Percentiles rank a stretch among this genome's conserved stretches.
Conservation (phyloP, 2,329 filamentous ascomycete genomes). For the Parastagonospora nodorum region DNA sequence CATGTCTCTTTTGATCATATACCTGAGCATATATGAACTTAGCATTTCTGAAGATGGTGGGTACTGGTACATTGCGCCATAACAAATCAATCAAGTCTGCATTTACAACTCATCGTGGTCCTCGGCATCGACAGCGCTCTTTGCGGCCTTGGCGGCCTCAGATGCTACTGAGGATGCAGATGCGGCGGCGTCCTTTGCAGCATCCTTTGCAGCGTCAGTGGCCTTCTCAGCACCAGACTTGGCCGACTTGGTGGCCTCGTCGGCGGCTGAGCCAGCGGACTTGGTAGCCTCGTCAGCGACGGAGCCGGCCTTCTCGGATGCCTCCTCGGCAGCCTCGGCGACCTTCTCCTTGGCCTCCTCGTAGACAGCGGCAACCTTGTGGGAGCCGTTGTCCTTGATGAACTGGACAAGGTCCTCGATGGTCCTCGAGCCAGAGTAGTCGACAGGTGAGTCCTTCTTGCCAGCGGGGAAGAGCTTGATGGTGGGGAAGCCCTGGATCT, state of each 20-base stretch:
- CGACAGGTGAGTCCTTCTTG: constrained; percentile 80
- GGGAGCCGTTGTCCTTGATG: constrained; percentile 92
- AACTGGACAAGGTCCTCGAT: constrained; percentile 91
- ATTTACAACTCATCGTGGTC: constrained; percentile 78
- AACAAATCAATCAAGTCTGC: constrained; percentile 15
- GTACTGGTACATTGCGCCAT: constrained; percentile 24
- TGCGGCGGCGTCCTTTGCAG: constrained; percentile 20
- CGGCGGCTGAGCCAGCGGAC: constrained; percentile 39
- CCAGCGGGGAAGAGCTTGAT: constrained; percentile 98
- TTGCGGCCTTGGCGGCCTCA: constrained; percentile 44
- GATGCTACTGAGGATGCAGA: constrained; percentile 48
- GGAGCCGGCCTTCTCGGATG: constrained; percentile 47
- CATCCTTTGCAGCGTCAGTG: constrained; percentile 43
- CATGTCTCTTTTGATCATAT: constrained; percentile 32
- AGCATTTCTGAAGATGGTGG: constrained; percentile 23
- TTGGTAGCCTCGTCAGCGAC: constrained; percentile 43
- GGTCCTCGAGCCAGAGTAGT: constrained; percentile 86
- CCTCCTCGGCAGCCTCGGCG: constrained; percentile 49
- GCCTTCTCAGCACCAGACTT: constrained; percentile 49
- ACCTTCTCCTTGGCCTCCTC: constrained; percentile 61
- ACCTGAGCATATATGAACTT: constrained; percentile 13
- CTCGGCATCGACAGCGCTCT: constrained; percentile 42
- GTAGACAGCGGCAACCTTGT: constrained; percentile 72
- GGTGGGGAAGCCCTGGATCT: constrained; percentile 97
- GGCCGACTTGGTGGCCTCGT: constrained; percentile 46